Conservation (phyloP, 78 protist species). For the Paulinella micropora region DNA sequence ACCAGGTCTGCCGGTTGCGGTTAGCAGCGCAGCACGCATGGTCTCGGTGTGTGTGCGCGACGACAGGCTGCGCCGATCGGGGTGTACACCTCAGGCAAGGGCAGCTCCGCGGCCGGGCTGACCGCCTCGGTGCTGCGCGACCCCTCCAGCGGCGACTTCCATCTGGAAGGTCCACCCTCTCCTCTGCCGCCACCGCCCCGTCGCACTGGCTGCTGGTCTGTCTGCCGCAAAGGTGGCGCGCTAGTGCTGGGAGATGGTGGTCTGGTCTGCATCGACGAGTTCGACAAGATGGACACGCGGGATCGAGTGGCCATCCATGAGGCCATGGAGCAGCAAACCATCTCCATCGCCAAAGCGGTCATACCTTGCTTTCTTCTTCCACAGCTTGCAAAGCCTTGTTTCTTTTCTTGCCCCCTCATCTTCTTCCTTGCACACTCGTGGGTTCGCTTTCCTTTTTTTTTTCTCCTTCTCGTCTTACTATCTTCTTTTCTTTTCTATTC, state of each 20-base stretch:
- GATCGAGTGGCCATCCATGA: constrained; percentile 82
- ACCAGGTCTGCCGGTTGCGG: constrained; percentile 36
- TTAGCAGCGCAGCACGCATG: no score
- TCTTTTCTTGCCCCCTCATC: not conserved
- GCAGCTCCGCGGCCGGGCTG: constrained; percentile 93
- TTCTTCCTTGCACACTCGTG: not conserved
- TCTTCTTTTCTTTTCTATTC: not conserved
- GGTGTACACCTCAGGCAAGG: constrained; percentile 97
- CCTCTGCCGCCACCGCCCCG: no score
- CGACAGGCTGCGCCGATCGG: constrained; percentile 75
- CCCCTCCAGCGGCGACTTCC: not conserved
- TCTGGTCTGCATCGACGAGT: constrained; percentile 93
- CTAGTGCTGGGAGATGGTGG: constrained; percentile 99
- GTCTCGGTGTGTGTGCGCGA: not conserved
- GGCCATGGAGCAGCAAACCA: constrained; percentile 99
- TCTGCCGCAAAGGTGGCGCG: constrained; percentile 98
- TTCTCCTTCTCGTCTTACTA: no score
- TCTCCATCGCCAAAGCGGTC: constrained; percentile 89
- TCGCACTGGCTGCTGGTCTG: no score
- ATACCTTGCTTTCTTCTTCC: not conserved
- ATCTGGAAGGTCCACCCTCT: no score
- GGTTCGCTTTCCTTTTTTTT: not conserved
- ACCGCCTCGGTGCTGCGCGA: constrained; percentile 88
- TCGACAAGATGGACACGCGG: constrained; percentile 78
- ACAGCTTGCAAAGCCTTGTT: not conserved